Conservation (phyloP, 768 basidiomycete genomes). For the Mycena alexandri region DNA sequence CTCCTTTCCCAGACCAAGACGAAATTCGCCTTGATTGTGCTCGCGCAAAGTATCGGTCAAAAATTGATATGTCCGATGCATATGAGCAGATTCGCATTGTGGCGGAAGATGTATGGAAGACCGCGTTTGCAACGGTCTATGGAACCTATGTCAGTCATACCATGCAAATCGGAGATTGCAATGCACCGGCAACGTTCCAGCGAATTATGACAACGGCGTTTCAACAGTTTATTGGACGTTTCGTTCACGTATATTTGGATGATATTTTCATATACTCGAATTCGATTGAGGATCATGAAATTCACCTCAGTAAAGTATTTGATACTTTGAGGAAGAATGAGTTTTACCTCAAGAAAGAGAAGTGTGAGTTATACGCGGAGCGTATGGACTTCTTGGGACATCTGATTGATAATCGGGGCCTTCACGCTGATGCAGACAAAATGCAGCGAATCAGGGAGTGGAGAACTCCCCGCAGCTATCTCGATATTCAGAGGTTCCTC, state of each 20-base stretch:
- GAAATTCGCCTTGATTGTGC: too few relatives aligned
- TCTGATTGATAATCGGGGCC: conserved; percentile 45
- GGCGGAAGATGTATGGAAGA: conserved; percentile 31
- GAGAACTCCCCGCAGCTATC: conserved; percentile 36
- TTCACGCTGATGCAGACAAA: conserved; percentile 48
- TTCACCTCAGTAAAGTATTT: conserved; percentile 50
- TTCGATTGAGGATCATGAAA: conserved; percentile 52
- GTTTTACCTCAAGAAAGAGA: conserved; percentile 50
- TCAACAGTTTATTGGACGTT: conserved; percentile 49
- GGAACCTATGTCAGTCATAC: conserved; percentile 52
- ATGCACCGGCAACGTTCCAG: conserved; percentile 43
- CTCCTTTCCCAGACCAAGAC: too few relatives aligned
- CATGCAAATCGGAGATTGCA: conserved; percentile 45
- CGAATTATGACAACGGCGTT: conserved; percentile 56
- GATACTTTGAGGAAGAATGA: conserved; percentile 41
- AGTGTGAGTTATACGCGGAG: conserved; percentile 45
- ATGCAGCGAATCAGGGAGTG: conserved; percentile 44
- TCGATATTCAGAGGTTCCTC: conserved; percentile 47
- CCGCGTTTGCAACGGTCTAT: conserved; percentile 54
- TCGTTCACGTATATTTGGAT: conserved; percentile 59
- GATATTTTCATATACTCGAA: conserved; percentile 57
- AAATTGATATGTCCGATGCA: too few relatives aligned
- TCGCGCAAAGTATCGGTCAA: too few relatives aligned
- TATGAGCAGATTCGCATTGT: too few relatives aligned
- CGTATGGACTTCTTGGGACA: conserved; percentile 48